These are phyloP conservation scores for Colletotrichum lupini DNA, from an alignment of 2,329 filamentous ascomycete genomes.

Conservation along the genomic window DNA sequence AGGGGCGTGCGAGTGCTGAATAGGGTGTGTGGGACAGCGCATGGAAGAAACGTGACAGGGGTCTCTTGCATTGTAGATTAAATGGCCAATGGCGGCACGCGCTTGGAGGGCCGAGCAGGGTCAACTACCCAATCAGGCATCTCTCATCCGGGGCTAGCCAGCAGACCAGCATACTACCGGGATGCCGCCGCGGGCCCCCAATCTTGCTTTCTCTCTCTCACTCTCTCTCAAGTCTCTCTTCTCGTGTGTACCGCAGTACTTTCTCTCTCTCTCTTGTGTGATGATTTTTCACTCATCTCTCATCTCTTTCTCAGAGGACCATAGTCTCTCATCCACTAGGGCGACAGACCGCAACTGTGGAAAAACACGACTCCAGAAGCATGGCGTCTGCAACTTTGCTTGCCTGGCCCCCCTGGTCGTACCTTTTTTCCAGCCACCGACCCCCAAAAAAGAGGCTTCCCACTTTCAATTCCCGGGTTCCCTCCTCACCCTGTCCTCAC, in stretches of 20 bases:
- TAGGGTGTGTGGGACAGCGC: constrained; percentile 53
- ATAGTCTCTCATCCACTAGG: constrained; percentile 1
- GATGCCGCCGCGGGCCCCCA: constrained; percentile 27
- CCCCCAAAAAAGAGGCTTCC: constrained; percentile 13
- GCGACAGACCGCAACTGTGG: background rate
- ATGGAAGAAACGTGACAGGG: constrained; percentile 65
- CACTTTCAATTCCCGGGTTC: constrained; percentile 26
- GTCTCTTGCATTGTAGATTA: constrained; percentile 60
- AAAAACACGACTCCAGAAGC: background rate
- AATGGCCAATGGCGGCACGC: constrained; percentile 59
- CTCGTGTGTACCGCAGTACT: background rate
- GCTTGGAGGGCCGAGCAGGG: constrained; percentile 52
- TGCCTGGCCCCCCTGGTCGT: background rate
- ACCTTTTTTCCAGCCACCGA: constrained; percentile 23
- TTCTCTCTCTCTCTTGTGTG: background rate
- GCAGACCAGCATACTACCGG: constrained; percentile 52
- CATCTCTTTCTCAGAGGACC: background rate
- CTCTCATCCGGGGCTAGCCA: constrained; percentile 59
- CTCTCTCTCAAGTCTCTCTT: background rate
- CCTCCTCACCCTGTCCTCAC: constrained; percentile 16
- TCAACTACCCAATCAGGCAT: constrained; percentile 62
- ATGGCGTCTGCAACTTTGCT: background rate
- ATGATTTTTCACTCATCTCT: background rate
- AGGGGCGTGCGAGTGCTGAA: background rate
- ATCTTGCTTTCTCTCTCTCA: background rate